Percentiles rank a stretch among this genome's conserved stretches.
Conservation (phyloP, 768 basidiomycete genomes). For the Leccinum rimulosum region DNA sequence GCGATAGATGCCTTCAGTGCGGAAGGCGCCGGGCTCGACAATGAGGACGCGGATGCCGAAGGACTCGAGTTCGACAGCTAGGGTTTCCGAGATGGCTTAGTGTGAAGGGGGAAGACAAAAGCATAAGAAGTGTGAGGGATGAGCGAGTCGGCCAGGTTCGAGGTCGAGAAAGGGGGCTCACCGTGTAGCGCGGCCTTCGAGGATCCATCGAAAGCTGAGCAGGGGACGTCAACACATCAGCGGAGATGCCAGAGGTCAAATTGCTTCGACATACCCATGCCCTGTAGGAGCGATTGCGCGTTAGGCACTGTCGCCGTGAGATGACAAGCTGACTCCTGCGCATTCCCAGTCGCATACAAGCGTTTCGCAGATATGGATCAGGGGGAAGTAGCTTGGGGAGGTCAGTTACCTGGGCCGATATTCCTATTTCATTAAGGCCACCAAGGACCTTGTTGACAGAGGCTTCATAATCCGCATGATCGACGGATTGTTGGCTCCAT, state of each 20-base stretch:
- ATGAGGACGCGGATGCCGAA: slow-evolving; percentile 56
- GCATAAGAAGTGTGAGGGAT: background rate
- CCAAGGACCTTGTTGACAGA: slow-evolving; percentile 32
- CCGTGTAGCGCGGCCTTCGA: slow-evolving; percentile 63
- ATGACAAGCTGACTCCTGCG: too few species aligned
- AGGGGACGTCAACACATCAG: background rate
- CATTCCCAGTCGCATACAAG: too few species aligned
- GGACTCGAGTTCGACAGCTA: slow-evolving; percentile 51
- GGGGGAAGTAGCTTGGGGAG: slow-evolving; percentile 48
- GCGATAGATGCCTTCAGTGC: slow-evolving; percentile 55
- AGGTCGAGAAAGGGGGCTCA: slow-evolving; percentile 21
- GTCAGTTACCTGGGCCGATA: slow-evolving; percentile 40
- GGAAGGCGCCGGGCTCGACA: slow-evolving; percentile 59
- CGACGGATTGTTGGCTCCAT: background rate
- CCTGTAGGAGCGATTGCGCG: slow-evolving; percentile 2
- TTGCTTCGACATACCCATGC: slow-evolving; percentile 21
- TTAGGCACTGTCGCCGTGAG: too few species aligned
- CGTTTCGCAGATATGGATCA: too few species aligned
- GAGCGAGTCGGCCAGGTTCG: background rate
- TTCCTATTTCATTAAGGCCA: slow-evolving; percentile 16
- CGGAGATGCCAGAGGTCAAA: background rate
- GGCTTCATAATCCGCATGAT: background rate
- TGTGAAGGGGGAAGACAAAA: background rate
- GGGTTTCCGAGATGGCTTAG: slow-evolving; percentile 54
- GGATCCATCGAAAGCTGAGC: slow-evolving; percentile 44